Evolutionary conservation across 345 rosid genomes (phyloP), one percentile per base, ranked within the genome.

Genomic region (Trapa bicornis): DNA sequence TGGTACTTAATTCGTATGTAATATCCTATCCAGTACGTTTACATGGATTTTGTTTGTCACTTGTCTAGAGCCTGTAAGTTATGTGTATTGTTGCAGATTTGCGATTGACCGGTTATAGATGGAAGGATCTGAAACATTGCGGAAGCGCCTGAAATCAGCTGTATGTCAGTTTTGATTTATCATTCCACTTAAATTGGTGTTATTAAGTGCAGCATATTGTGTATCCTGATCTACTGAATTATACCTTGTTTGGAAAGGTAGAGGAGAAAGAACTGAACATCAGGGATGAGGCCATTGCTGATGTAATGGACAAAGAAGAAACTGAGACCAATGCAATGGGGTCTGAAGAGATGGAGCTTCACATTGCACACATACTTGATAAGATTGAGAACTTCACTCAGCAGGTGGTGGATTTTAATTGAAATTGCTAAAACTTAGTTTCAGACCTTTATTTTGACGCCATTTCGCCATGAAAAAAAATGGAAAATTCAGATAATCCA

Each of bases 261-360:
- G 86, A 86, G 63, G 89, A 79, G 71, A 76, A 68, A 63, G 85
- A 80, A 64, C 73, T 54, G 63, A 77, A 76, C 45, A 53, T n/a
- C 2, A 75, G 67, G 56, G 80, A 83, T 54, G 83, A 61, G 72
- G 72, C 67, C 7, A 53, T 68, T 41, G 3, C 68, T 37, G 85
- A 81, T 72, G 72, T 69, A 45, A 69, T 37, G 53, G 91, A 80
- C 70, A 86, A 74, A 37, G 88, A 86, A 73, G 88, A 82, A 77
- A 66, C 75, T 14, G 89, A 89, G 76, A 52, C 81, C 3, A 75
- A 72, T 52, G 48, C 76, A 50, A 75, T 67, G 50, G 93, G 80
- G 45, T 94, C 96, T 68, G 97, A 87, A 69, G 99, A 91, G 77
- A 82, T 89, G 84, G 91, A 91, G 63, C 83, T 76, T 58, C 79